Base-by-base conservation (phyloP, 2,329 filamentous ascomycete species). In the Dryadomyces quercivorus region DNA sequence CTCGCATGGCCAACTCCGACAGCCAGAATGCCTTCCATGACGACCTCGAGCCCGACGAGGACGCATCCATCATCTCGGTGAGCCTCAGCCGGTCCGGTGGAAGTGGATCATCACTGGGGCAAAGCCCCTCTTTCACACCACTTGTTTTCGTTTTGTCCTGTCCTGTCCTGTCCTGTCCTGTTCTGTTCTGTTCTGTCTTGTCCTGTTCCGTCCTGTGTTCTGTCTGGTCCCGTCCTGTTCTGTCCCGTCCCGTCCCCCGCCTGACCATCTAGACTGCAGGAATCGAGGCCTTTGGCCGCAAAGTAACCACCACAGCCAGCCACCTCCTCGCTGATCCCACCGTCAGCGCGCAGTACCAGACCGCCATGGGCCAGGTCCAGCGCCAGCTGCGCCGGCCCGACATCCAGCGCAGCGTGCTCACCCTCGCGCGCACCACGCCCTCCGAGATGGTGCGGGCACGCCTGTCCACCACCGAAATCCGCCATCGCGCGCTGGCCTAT, bases 401-500 rank as follows among this genome's bases (percentile, higher is more conserved):
- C 55, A 78, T 95, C 46, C 93, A 97, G 71, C 84, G 89, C 64
- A 88, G 85, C 67, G 85, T 98, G 66, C 95, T 97, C 69, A 86
- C 89, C 58, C 86, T 97, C 71, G 85, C 92, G 52, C 86, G 86
- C 69, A 92, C 91, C 12, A 90, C 88, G 2, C 93, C 93, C n/a
- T 88, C 89, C 60, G 92, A 98, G 65, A 76, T 98, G 52, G 88
- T 97, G 62, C 88, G 93, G 61, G 92, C 88, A 57, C 92, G 86
- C 65, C 83, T 98, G 63, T 96, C 90, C 45, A 86, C 88, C 20
- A 76, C 82, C 60, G 93, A 98, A 72, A 97, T 97, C 62, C 90
- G 95, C 70, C 91, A 95, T 63, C 87, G 93, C 61, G 93, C 93
- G 50, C 73, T 97, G 55, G 84, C 89, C 47, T 91, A 87, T 66